Percentiles rank a stretch among this genome's conserved stretches.
phyloP scores from a whole-genome alignment of 805 yeast genomes.

The Candida nanaspora region DNA sequence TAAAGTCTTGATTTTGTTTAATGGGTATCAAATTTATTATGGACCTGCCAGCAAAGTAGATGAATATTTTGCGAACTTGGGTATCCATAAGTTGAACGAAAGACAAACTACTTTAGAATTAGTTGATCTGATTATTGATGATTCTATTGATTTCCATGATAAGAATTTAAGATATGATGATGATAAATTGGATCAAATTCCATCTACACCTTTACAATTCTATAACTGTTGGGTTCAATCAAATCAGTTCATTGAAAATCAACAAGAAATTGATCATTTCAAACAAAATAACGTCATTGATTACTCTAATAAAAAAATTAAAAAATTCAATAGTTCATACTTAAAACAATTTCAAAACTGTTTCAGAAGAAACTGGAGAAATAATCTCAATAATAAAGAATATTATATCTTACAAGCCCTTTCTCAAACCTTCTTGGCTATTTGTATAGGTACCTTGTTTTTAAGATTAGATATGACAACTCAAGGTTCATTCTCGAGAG shows the following conservation, averaged over 20 bases:
- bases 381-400: constrained; percentile 49
- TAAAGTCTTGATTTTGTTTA: constrained; percentile 52
- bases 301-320: constrained; percentile 30
- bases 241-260: constrained; percentile 32
- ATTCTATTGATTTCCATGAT: constrained; percentile 6
- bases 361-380: constrained; percentile 44
- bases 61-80: constrained; percentile 55
- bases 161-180: constrained; percentile 15
- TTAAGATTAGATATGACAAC: constrained; percentile 45
- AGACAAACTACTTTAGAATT: constrained; percentile 19
- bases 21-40: constrained; percentile 55
- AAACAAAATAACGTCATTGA: constrained; percentile 16
- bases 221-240: constrained; percentile 50
- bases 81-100: constrained; percentile 29
- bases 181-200: constrained; percentile 32
- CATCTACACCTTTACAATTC: constrained; percentile 58
- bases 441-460: constrained; percentile 58
- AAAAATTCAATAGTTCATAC: constrained; percentile 37
- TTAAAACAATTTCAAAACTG: constrained; percentile 42
- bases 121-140: constrained; percentile 15
- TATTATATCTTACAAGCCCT: constrained; percentile 36
- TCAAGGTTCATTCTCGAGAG: constrained; percentile 53
- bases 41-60: constrained; percentile 54
- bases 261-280: constrained; percentile 23
- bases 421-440: constrained; percentile 49